Evolutionary conservation across 306 rosid species (phyloP).

Genomic region (Medicago truncatula): MtrunA17r5.0-ANR NC_053043.1:41022001-41022500

Average conservation of each 20-base stretch:
- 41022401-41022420: not conserved
- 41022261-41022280: not conserved
- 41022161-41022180: not conserved
- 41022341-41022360: not conserved
- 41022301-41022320: not conserved
- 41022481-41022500: slow-evolving; percentile 1
- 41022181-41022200: not conserved
- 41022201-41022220: not conserved
- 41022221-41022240: not conserved
- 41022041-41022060: not conserved
- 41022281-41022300: not conserved
- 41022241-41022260: not conserved
- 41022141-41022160: not conserved
- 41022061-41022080: too few relatives aligned
- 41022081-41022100: too few relatives aligned
- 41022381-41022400: not conserved
- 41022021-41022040: not conserved
- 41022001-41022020: not conserved
- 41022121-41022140: not conserved
- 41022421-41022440: not conserved
- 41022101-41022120: too few relatives aligned
- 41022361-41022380: not conserved
- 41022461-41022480: not conserved
- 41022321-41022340: not conserved
- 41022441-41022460: not conserved